Evolutionary conservation across 345 rosid species (phyloP), one percentile per base, ranked within the genome.

Genomic region (Eucalyptus sideroxylon): DNA sequence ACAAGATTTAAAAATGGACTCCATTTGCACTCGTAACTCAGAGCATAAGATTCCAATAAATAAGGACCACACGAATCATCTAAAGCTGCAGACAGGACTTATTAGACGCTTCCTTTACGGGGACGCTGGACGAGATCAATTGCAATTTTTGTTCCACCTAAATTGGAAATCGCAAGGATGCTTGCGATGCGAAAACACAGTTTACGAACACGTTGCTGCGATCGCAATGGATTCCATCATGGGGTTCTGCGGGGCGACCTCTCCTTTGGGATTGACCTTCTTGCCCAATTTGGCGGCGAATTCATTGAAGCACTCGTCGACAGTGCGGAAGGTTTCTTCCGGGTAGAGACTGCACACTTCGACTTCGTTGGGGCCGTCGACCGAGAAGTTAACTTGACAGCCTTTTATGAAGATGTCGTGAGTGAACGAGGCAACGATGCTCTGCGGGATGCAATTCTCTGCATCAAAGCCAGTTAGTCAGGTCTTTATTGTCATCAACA

Each of bases 361-460:
- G 31, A 92, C 87, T 5, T 94, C 94, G 13, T 90, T 40, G 5
- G 88, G 88, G 4, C 93, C 96, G 7, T 92, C 92, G n/a, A 96
- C 34, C 21, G 91, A 6, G 51, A 94, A 96, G 86, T 94, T 94
- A 24, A 91, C 47, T 89, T 95, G 98, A 30, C 96, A 96, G 8
- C 98, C 98, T 81, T 56, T 95, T 47, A 96, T 94, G 94, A 96
- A 96, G 7, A 96, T 96, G 49, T 96, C 98, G 50, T 96, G 97
- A 4, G 98, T 95, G 91, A 96, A 94, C 16, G 98, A 89, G 37
- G 98, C 98, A 8, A 96, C 97, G 16, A 95, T 11, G 60, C 98
- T 96, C 55, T 90, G 87, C 4, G 98, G 98, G 27, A 96, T 90
- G 47, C 89, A 44, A 86, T 95, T 95, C 91, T 94, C 98, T 94